Evolutionary conservation across 805 yeast species (phyloP), one percentile per base, ranked within the genome.

Genomic region (Pichia phayaonensis): DNA sequence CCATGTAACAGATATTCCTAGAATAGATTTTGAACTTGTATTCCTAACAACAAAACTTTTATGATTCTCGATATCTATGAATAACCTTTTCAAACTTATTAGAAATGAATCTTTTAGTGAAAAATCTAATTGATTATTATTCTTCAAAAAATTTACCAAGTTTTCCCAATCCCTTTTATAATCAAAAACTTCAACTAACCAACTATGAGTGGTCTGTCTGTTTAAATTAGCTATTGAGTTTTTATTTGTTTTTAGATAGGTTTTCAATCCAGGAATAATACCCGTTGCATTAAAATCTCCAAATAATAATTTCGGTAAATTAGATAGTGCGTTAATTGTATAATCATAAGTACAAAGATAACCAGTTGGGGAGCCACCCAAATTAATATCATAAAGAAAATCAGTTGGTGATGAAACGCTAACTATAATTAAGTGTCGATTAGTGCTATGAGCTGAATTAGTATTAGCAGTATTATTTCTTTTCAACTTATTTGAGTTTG

Each of bases 311-410:
- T 72, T 71, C 4, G 75, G 80, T 29, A 78, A 57, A 49, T 77
- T 72, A 29, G 72, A 68, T 42, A 81, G 63, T 2, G 76, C 82
- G 56, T 72, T 73, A 20, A 68, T 63, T 1, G 85, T 79, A 60
- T 79, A 81, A 62, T 81, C 86, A 59, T 76, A 81, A 47, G 81
- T 75, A 58, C 85, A 81, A 44, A 81, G 62, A 59, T 80, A 80
- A 1, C 81, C 81, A 29, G 80, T 74, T 42, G 72, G 72, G 45
- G 74, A 44, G 2, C 51, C 73, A 50, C 78, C 79, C 50, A 78
- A 75, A 45, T 77, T 75, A 58, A 81, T 76, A 57, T 81, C 86
- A 56, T 78, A 80, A n/a, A 48, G 39, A 29, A 48, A 48, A 29
- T 48, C 51, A 11, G 48, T 48, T 1, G 86, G 86, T 5, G 82